Conservation (phyloP, 2,329 filamentous ascomycete species). For the Penicillium sp. region DNA sequence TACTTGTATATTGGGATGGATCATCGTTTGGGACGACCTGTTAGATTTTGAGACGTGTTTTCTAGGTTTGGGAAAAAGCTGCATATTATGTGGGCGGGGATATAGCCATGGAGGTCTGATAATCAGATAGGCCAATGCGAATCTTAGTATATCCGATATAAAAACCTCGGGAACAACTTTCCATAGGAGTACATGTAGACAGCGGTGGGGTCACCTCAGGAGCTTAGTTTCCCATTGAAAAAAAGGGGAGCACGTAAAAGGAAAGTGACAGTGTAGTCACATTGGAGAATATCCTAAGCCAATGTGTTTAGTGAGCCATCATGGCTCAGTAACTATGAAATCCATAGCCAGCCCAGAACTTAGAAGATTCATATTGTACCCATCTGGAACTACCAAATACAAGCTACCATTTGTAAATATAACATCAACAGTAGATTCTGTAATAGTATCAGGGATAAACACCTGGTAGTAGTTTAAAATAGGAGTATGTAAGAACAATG, state of each 20-base stretch:
- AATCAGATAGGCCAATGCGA: not conserved
- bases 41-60: not conserved
- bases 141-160: not conserved
- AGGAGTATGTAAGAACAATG: constrained; percentile 17
- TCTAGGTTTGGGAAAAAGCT: not conserved
- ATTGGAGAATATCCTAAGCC: not conserved
- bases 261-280: not conserved
- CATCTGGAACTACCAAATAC: not conserved
- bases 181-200: not conserved
- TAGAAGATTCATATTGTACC: not conserved
- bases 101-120: not conserved
- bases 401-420: not conserved
- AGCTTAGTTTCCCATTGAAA: not conserved
- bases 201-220: not conserved
- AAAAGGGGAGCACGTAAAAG: not conserved
- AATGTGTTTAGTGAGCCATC: not conserved
- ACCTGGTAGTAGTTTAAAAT: constrained; percentile 8
- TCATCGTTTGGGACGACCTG: not conserved
- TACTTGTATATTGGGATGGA: constrained; percentile 1
- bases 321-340: not conserved
- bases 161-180: not conserved
- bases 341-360: not conserved
- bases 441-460: constrained; percentile 3
- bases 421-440: not conserved
- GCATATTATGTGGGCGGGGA: not conserved